phyloP scores from a whole-genome alignment of 176 grass and related monocot genomes.

The Chrysopogon serrulatus region DNA sequence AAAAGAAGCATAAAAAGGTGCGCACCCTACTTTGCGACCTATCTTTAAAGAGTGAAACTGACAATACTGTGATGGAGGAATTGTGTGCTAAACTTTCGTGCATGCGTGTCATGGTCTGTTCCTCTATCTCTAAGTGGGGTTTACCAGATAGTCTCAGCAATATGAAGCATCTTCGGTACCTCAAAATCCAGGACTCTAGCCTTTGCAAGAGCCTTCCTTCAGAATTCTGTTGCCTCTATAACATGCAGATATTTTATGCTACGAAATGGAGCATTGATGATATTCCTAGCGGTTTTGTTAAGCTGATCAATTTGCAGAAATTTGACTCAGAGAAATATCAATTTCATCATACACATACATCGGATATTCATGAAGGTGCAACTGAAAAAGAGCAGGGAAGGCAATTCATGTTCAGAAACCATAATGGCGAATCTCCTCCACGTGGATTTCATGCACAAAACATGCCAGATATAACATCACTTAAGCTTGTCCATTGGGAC shows the following conservation, averaged over 20 bases:
- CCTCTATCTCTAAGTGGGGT: rapidly evolving
- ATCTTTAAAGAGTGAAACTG: background rate
- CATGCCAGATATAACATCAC: too few species aligned
- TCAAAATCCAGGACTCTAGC: rapidly evolving
- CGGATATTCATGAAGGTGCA: background rate
- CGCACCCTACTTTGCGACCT: background rate
- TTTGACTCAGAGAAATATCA: background rate
- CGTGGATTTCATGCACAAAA: too few species aligned
- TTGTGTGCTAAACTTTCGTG: background rate
- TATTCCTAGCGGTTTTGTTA: background rate
- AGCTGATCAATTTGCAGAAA: background rate
- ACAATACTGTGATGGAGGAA: background rate
- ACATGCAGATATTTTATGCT: background rate
- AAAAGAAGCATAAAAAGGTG: too few species aligned
- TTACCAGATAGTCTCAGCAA: background rate
- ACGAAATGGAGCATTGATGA: background rate
- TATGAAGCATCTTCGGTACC: slow-evolving; percentile 1
- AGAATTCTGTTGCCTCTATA: background rate
- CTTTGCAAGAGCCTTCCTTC: background rate
- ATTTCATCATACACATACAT: background rate
- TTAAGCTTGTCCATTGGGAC: too few species aligned
- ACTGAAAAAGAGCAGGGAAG: background rate
- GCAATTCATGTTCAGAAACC: rapidly evolving
- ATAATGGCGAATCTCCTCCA: background rate
- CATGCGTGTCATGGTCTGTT: background rate